Evolutionary conservation across 352 stramenopile species (phyloP).

Genomic region (Globisporangium lucens): DNA sequence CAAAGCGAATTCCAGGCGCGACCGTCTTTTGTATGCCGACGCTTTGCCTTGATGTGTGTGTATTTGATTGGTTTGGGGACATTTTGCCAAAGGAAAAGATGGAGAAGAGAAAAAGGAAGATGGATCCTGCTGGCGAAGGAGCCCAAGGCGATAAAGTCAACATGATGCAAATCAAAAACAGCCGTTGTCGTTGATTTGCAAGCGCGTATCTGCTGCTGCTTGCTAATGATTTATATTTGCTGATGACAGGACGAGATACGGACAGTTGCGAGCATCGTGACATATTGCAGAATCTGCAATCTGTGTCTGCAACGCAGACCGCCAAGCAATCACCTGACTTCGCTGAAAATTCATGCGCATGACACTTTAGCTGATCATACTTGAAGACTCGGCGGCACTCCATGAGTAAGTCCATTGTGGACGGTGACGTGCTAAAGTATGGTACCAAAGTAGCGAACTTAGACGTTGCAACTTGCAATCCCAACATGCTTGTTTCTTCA

Average conservation of each 20-base stretch:
- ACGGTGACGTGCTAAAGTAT: not conserved
- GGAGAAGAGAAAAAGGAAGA: not conserved
- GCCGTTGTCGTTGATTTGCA: not conserved
- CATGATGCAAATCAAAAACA: conserved; percentile 1
- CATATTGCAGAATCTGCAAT: not conserved
- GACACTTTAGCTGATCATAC: too few relatives aligned
- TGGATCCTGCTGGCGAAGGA: conserved; percentile 1
- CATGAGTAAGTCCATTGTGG: too few relatives aligned
- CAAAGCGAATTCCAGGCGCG: not conserved
- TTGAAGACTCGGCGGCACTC: too few relatives aligned
- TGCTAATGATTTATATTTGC: not conserved
- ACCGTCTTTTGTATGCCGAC: not conserved
- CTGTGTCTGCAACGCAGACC: too few relatives aligned
- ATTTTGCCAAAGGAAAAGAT: not conserved
- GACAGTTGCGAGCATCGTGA: conserved; percentile 4
- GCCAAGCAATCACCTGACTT: not conserved
- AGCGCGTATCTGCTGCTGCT: not conserved
- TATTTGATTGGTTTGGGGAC: not conserved
- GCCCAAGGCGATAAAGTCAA: conserved; percentile 1
- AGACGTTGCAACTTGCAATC: not conserved
- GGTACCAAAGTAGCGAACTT: not conserved
- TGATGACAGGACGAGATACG: not conserved
- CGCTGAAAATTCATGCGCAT: not conserved
- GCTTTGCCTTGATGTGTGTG: conserved; percentile 2
- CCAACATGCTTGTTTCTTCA: not conserved